Percentiles rank a stretch among this genome's conserved stretches.
phyloP scores from a whole-genome alignment of 176 grass and related monocot genomes.

The Chrysopogon serrulatus region DNA sequence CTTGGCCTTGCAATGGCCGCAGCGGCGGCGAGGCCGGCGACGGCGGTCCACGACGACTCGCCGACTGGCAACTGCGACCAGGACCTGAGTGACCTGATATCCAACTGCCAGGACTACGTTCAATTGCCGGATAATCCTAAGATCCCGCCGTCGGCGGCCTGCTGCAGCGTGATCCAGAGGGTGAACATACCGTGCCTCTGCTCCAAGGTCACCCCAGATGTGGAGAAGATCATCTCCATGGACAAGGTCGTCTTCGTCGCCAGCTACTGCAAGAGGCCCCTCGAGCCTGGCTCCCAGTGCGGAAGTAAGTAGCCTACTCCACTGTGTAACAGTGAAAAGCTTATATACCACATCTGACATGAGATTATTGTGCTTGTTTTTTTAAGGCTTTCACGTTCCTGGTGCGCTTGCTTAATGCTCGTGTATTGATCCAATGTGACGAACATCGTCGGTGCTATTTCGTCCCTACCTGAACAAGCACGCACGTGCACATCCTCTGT shows the following conservation, averaged over 20 bases:
- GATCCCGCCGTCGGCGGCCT: conserved; percentile 33
- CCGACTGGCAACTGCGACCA: neutral
- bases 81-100: conserved; percentile 10
- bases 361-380: neutral
- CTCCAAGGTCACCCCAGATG: conserved; percentile 34
- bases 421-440: neutral
- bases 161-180: conserved; percentile 35
- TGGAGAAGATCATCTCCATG: conserved; percentile 37
- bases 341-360: neutral
- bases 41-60: neutral
- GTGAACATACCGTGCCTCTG: conserved; percentile 57
- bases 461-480: neutral
- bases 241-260: conserved; percentile 52
- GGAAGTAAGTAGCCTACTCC: conserved; percentile 33
- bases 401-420: neutral
- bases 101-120: conserved; percentile 36
- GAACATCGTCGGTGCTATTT: neutral
- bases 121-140: conserved; percentile 29
- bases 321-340: neutral
- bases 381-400: conserved; percentile 33
- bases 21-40: neutral
- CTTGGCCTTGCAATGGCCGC: conserved; percentile 3
- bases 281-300: conserved; percentile 37
- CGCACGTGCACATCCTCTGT: neutral
- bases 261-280: conserved; percentile 27